A percentile compares a stretch with the other conserved stretches of the same genome.
Conservation (phyloP, 2,329 filamentous ascomycete species). For the Akanthomyces muscarius region DNA sequence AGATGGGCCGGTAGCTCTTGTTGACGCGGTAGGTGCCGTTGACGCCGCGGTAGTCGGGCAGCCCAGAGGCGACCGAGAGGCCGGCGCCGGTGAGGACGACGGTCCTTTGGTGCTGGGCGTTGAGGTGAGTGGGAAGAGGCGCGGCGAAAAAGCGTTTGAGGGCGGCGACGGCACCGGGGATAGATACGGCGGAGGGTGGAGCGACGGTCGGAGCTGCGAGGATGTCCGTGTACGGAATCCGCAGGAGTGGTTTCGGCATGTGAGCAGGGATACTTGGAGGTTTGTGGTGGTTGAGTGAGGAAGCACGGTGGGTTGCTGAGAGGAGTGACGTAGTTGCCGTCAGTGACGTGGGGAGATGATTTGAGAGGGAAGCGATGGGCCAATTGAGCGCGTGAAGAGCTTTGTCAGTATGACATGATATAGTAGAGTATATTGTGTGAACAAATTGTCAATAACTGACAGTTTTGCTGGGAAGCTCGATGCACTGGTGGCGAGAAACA, state of each 20-base stretch:
- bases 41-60: constrained; percentile 86
- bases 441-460: background rate
- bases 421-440: background rate
- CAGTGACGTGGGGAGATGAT: background rate
- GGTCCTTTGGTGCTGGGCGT: constrained; percentile 36
- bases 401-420: background rate
- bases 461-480: background rate
- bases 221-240: constrained; percentile 86
- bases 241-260: constrained; percentile 71
- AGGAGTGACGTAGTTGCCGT: background rate
- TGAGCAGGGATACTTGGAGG: constrained; percentile 19
- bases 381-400: background rate
- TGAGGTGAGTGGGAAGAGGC: constrained; percentile 46
- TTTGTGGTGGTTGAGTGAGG: background rate
- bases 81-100: constrained; percentile 73
- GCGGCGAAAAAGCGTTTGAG: constrained; percentile 71
- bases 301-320: background rate
- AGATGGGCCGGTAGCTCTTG: constrained; percentile 85
- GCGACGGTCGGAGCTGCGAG: constrained; percentile 72
- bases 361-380: no score
- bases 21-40: constrained; percentile 93
- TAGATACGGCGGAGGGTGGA: constrained; percentile 65
- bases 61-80: constrained; percentile 85
- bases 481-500: background rate
- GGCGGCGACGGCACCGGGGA: constrained; percentile 71